Conservation (phyloP, 495 filamentous ascomycete species). For the Aspergillus ostianus region DNA sequence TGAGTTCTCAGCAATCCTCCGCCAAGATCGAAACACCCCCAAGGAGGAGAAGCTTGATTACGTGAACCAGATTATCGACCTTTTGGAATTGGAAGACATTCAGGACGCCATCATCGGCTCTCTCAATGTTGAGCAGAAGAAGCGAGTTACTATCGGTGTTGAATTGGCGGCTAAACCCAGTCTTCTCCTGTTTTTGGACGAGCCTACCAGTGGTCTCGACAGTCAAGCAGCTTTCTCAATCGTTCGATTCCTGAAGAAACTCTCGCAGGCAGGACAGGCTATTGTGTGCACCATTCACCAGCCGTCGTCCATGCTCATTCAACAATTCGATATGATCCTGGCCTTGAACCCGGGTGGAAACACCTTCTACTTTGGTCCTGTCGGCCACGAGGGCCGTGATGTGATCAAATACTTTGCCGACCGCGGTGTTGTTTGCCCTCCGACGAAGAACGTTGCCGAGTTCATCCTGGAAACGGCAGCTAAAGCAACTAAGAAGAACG, state of each 20-base stretch:
- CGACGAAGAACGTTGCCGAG: slow-evolving; percentile 75
- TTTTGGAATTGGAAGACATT: slow-evolving; percentile 56
- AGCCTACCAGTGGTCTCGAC: slow-evolving; percentile 81
- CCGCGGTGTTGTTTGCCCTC: slow-evolving; percentile 58
- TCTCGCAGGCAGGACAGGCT: slow-evolving; percentile 71
- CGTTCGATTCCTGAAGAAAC: slow-evolving; percentile 79
- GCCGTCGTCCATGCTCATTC: slow-evolving; percentile 65
- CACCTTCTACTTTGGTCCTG: slow-evolving; percentile 72
- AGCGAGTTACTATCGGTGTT: slow-evolving; percentile 84
- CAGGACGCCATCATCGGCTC: slow-evolving; percentile 54
- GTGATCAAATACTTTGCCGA: slow-evolving; percentile 68
- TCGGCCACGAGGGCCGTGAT: slow-evolving; percentile 60
- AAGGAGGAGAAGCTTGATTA: slow-evolving; percentile 57
- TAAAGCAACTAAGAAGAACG: slow-evolving; percentile 51
- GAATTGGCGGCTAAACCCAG: slow-evolving; percentile 86
- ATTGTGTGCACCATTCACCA: slow-evolving; percentile 85
- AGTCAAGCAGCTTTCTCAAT: slow-evolving; percentile 81
- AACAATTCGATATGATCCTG: slow-evolving; percentile 75
- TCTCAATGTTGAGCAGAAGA: slow-evolving; percentile 66
- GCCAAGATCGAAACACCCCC: slow-evolving; percentile 53
- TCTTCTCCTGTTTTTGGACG: slow-evolving; percentile 77
- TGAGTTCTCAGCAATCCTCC: slow-evolving; percentile 64
- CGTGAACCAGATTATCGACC: slow-evolving; percentile 59
- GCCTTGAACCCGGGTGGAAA: slow-evolving; percentile 68
- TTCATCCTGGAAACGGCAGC: slow-evolving; percentile 82